phyloP scores from a whole-genome alignment of 2,329 filamentous ascomycete species.

The Rhynchosporium agropyri region DNA sequence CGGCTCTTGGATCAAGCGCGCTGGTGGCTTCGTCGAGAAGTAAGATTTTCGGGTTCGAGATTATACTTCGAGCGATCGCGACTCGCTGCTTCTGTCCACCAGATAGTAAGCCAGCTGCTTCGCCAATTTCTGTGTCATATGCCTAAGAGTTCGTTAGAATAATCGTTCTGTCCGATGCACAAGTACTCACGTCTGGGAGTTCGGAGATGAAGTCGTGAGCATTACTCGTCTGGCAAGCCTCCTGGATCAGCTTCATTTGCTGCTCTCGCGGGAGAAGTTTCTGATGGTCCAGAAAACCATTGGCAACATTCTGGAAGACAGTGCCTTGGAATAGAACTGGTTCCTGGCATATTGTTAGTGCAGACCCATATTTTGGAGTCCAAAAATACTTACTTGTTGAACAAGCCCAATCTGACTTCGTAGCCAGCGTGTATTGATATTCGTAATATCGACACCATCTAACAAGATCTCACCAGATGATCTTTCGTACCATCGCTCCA shows the following conservation, averaged over 20 bases:
- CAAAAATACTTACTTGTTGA: constrained; percentile 7
- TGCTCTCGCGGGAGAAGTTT: constrained; percentile 13
- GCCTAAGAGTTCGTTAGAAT: constrained; percentile 8
- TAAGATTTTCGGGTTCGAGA: constrained; percentile 17
- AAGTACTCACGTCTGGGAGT: constrained; percentile 16
- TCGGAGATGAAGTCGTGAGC: constrained; percentile 20
- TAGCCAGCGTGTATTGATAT: constrained; percentile 18
- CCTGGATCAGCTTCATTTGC: constrained; percentile 17
- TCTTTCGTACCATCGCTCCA: constrained; percentile 23
- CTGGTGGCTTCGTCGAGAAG: constrained; percentile 21
- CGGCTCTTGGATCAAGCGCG: constrained; percentile 19
- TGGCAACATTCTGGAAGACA: constrained; percentile 21
- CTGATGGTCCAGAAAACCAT: constrained; percentile 17
- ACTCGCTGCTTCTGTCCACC: constrained; percentile 17
- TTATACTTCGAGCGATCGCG: constrained; percentile 18
- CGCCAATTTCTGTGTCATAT: constrained; percentile 19
- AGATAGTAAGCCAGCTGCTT: constrained; percentile 17
- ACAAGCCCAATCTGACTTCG: constrained; percentile 22
- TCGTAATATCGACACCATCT: constrained; percentile 18
- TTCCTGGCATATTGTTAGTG: constrained; percentile 6
- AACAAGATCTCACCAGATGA: constrained; percentile 16
- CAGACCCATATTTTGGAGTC: background rate
- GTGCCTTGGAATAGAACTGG: constrained; percentile 20
- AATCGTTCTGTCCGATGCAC: background rate
- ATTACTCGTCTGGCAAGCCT: constrained; percentile 22